Evolutionary conservation across 495 filamentous ascomycete genomes (phyloP), one percentile per base, ranked within the genome.

Genomic region (Tuber magnatum): DNA sequence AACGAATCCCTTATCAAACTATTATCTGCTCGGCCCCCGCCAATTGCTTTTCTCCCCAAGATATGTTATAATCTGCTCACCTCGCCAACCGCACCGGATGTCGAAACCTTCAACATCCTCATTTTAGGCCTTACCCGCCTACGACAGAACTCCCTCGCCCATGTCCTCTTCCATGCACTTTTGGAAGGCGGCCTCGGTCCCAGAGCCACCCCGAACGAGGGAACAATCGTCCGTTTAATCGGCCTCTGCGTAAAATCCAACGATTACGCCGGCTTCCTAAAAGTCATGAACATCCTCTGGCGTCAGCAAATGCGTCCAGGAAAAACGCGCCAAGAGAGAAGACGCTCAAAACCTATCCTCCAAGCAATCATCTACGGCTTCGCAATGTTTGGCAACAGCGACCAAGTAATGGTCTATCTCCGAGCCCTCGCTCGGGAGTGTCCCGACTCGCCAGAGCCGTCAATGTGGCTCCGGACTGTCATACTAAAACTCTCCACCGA

Each of bases 51-150:
- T 40, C 38, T 82, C 40, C 68, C 77, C 16, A 90, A 88, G 78
- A 86, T 94, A 40, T 92, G 89, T 82, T 90, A 90, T 79, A 90
- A 91, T 82, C 82, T 94, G 4, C 85, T 92, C 20, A 83, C 87
- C 5, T 88, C 86, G 7, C 76, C 83, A 7, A 82, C 87, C 6
- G 86, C 90, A 8, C 91, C 91, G 3, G 86, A 86, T 71, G 85
- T 90, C 24, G 80, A 86, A 44, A 93, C 89, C 18, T 93, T 90
- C 84, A 92, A 92, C 78, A 84, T 86, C 43, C 84, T 94, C 39
- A 86, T 94, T 28, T 78, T 84, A 22, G 85, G 86, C 41, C 88
- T 94, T 68, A 86, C 86, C 51, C 83, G 84, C 42, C 82, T 89
- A 22, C 82, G 85, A 69, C 84, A 86, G 48, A 82, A 86, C 76